Evolutionary conservation across 257 asterid genomes (phyloP), one percentile per base, ranked within the genome.

Genomic region (Nemophila menziesii): DNA sequence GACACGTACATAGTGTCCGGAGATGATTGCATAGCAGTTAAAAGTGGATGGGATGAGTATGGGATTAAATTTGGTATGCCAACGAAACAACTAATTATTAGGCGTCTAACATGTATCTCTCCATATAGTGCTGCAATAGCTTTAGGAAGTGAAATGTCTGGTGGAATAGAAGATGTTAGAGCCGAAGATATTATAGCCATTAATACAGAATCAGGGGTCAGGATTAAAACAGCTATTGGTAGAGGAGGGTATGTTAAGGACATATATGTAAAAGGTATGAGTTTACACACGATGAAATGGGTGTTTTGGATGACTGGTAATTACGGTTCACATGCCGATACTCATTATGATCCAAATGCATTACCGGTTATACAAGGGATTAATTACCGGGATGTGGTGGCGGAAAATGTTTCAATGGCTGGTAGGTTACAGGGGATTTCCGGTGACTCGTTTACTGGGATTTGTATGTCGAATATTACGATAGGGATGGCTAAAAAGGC

Each of bases 31-130:
- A 42, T 56, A 0, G 62, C 62, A 39, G 55, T 56, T 17, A 56
- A 56, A 39, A 56, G 62, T 36, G 62, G 62, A n/a, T 56, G 62
- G 62, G 62, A 47, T 29, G 42, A 56, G 42, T 56, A 15, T 34
- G 62, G 62, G 3, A 56, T 56, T 16, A 47, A 46, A 0, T 56
- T 37, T 0, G 62, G 62, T 5, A 56, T 38, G 43, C 55, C 62
- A 19, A 56, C 62, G 3, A 56, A 24, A 23, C 62, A 56, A 20
- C 16, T 56, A 15, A 5, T 39, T 22, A 47, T 56, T 21, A 20
- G 55, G 22, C 46, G 62, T 18, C 62, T 56, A 0, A 56, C 62
- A 5, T 56, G 62, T 44, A 56, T 56, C 20, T 56, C 62, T 0
- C 62, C 62, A 11, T 36, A 46, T 1, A 56, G 62, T 18, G 62